Conservation (phyloP, 2,329 filamentous ascomycete genomes). For the Apiospora pterosperma region DNA sequence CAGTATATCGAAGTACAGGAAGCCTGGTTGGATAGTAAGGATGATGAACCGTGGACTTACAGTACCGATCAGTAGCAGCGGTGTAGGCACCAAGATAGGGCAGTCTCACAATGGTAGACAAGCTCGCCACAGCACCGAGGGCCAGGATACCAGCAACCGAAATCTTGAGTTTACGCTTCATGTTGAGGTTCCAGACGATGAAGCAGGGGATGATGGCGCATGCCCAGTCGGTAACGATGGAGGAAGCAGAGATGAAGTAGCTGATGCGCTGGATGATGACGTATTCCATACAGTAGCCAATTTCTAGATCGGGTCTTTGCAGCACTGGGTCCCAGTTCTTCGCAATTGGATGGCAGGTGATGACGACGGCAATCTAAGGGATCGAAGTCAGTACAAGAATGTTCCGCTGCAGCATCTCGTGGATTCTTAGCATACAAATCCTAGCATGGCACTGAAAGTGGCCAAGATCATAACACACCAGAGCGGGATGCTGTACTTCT, state of each 20-base stretch:
- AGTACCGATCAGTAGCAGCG: neutral
- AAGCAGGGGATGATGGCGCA: constrained; percentile 5
- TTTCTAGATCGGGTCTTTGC: neutral
- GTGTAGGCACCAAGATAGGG: constrained; percentile 3
- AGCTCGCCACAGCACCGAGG: constrained; percentile 29
- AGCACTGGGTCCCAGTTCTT: constrained; percentile 1
- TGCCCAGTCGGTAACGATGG: constrained; percentile 9
- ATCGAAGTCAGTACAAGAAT: neutral
- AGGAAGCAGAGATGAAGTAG: constrained; percentile 5
- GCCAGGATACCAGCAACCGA: constrained; percentile 40
- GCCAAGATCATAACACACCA: neutral
- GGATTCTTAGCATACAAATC: neutral
- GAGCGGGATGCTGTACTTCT: neutral
- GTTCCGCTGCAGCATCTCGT: too few species aligned
- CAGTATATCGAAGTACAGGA: too few species aligned
- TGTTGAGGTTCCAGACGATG: constrained; percentile 7
- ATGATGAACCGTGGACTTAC: neutral
- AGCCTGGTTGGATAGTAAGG: too few species aligned
- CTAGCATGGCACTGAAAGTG: neutral
- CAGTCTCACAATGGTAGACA: constrained; percentile 1
- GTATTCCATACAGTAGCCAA: neutral
- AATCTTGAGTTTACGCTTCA: constrained; percentile 33
- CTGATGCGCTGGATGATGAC: neutral
- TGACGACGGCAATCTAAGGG: neutral
- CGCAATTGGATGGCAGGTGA: neutral